phyloP scores from a whole-genome alignment of 2,329 filamentous ascomycete genomes.

The Tolypocladium pustulatum region DNA sequence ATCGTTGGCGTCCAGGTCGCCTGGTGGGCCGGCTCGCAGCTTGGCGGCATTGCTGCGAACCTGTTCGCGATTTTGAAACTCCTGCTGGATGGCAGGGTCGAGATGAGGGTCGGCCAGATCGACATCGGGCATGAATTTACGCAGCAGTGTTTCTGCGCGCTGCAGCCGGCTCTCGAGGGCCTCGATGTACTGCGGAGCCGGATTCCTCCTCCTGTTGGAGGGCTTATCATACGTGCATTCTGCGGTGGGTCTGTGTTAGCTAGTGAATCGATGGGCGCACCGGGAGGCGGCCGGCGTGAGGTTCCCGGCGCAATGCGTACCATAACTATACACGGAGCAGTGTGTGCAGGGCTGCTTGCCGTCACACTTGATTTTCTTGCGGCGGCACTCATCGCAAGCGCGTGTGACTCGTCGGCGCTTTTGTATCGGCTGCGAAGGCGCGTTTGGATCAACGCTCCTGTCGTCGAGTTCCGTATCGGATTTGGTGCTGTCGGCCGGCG shows the following conservation, averaged over 20 bases:
- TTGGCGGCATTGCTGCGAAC: conserved; percentile 35
- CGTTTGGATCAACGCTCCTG: conserved; percentile 20
- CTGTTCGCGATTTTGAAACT: conserved; percentile 47
- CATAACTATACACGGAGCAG: conserved; percentile 97
- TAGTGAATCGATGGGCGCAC: background rate
- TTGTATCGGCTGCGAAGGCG: conserved; percentile 50
- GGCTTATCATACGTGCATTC: conserved; percentile 95
- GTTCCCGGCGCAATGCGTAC: conserved; percentile 37
- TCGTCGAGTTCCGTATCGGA: conserved; percentile 30
- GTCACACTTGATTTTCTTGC: conserved; percentile 83
- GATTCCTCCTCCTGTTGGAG: conserved; percentile 82
- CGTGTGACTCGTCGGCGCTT: conserved; percentile 70
- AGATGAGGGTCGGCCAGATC: conserved; percentile 78
- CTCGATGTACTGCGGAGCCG: conserved; percentile 86
- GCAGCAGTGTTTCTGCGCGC: conserved; percentile 70
- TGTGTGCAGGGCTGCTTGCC: conserved; percentile 86
- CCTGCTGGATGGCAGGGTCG: conserved; percentile 65
- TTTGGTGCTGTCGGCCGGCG: conserved; percentile 31
- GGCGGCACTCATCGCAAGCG: conserved; percentile 72
- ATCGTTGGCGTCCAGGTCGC: conserved; percentile 42
- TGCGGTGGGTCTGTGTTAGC: background rate
- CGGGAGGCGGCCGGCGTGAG: background rate
- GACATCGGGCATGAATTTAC: conserved; percentile 71
- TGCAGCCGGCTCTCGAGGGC: conserved; percentile 74
- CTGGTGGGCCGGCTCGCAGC: conserved; percentile 22